Percentiles rank a stretch among this genome's conserved stretches.
Conservation (phyloP, 495 filamentous ascomycete species). For the Xylaria palmicola region DNA sequence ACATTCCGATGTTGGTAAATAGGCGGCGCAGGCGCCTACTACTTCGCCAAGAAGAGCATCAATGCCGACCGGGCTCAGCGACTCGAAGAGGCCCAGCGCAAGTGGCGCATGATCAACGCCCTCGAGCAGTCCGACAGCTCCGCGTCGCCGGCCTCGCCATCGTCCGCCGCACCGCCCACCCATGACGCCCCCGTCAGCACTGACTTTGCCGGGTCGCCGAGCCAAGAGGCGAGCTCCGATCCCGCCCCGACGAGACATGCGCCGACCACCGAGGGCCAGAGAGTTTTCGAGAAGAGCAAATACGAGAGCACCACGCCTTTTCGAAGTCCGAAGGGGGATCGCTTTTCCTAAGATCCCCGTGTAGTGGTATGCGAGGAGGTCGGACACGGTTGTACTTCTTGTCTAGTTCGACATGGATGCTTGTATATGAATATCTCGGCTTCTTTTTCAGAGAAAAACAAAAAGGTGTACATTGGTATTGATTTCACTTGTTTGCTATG, state of each 20-base stretch:
- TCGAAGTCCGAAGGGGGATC: constrained; percentile 74
- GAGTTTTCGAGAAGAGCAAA: constrained; percentile 78
- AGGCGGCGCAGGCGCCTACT: constrained; percentile 88
- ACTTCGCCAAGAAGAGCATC: constrained; percentile 92
- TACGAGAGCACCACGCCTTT: constrained; percentile 76
- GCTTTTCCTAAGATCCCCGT: constrained; percentile 55
- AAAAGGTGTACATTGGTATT: neutral
- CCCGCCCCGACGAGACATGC: constrained; percentile 85
- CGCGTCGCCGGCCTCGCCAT: constrained; percentile 35
- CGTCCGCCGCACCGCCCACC: constrained; percentile 23
- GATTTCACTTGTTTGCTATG: no score
- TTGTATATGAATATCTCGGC: no score
- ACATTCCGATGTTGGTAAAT: constrained; percentile 8
- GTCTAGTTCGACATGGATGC: no score
- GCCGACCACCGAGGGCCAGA: constrained; percentile 67
- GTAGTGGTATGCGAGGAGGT: neutral
- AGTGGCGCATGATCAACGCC: constrained; percentile 59
- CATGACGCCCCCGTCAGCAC: neutral
- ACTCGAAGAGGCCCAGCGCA: constrained; percentile 64
- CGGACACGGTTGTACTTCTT: constrained; percentile 3
- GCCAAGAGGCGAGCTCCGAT: constrained; percentile 73
- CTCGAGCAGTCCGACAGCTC: constrained; percentile 55
- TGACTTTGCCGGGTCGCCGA: constrained; percentile 72
- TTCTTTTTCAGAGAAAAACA: no score
- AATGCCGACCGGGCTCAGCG: constrained; percentile 78